Percentiles rank a stretch among this genome's conserved stretches.
phyloP scores from a whole-genome alignment of 148 eudicot species.

The Hydrangea macrophylla region DNA sequence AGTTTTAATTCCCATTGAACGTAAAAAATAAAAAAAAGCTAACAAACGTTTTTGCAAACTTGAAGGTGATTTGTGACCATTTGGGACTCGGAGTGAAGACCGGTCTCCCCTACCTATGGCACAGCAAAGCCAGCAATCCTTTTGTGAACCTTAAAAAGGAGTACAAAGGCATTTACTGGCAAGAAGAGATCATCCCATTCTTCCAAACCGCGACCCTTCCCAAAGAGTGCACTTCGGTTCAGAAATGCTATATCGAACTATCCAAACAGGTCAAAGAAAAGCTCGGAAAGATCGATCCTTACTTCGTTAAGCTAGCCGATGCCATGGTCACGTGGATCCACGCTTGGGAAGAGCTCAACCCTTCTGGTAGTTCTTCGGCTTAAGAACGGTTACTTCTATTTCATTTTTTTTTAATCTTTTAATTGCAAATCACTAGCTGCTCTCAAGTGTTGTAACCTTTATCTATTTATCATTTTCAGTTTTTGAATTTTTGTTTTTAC shows the following conservation, averaged over 20 bases:
- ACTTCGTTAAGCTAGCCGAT: slow-evolving; percentile 21
- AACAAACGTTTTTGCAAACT: neutral
- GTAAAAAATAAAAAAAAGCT: no score
- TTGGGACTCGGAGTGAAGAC: slow-evolving; percentile 20
- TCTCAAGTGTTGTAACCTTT: no score
- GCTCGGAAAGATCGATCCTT: slow-evolving; percentile 17
- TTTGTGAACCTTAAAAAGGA: slow-evolving; percentile 25
- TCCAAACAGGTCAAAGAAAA: no score
- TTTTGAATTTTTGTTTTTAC: no score
- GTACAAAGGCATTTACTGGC: slow-evolving; percentile 26
- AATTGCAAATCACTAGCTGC: no score
- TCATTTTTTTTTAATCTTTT: no score
- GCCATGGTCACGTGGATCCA: slow-evolving; percentile 26
- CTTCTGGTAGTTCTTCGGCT: no score
- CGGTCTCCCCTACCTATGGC: slow-evolving; percentile 24
- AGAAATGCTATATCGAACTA: slow-evolving; percentile 18
- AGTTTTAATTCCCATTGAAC: neutral
- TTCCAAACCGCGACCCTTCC: slow-evolving; percentile 21
- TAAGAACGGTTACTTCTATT: no score
- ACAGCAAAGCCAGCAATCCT: slow-evolving; percentile 30
- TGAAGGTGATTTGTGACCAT: slow-evolving; percentile 23
- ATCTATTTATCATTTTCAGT: no score
- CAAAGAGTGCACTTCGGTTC: slow-evolving; percentile 26
- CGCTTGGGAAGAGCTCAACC: slow-evolving; percentile 30
- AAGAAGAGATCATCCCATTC: slow-evolving; percentile 24